phyloP scores from a whole-genome alignment of 495 filamentous ascomycete genomes.

The Lophiotrema nucula region DNA sequence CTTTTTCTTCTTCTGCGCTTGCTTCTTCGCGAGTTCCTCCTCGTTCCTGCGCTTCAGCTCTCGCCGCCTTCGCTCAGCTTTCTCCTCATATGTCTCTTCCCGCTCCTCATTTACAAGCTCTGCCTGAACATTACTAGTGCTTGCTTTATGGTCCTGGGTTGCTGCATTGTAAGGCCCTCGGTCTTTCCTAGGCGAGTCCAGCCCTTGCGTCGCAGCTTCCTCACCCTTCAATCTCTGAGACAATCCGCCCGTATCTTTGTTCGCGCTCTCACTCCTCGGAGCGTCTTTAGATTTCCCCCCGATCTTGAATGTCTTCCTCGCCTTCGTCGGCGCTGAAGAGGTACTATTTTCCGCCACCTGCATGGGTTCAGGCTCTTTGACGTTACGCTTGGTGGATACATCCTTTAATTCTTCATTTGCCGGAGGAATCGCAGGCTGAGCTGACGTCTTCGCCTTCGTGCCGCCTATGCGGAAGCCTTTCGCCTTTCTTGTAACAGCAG shows the following conservation, averaged over 20 bases:
- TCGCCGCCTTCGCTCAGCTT: slow-evolving; percentile 39
- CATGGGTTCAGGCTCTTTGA: too few species aligned
- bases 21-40: slow-evolving; percentile 38
- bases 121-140: too few species aligned
- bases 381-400: too few species aligned
- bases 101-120: slow-evolving; percentile 19
- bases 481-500: background rate
- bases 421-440: background rate
- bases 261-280: background rate
- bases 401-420: too few species aligned
- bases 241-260: slow-evolving; percentile 13
- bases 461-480: slow-evolving; percentile 30
- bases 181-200: too few species aligned
- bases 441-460: slow-evolving; percentile 2
- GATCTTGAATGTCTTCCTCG: slow-evolving; percentile 24
- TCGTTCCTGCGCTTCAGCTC: slow-evolving; percentile 40
- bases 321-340: background rate
- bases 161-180: too few species aligned
- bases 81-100: slow-evolving; percentile 40
- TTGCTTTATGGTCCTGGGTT: too few species aligned
- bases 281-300: slow-evolving; percentile 22
- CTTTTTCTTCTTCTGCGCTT: slow-evolving; percentile 43
- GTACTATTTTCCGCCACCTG: background rate
- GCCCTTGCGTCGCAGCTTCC: too few species aligned
- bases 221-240: too few species aligned